Evolutionary conservation across 2,329 filamentous ascomycete species (phyloP).

Genomic region (Fusarium stilboides): DNA sequence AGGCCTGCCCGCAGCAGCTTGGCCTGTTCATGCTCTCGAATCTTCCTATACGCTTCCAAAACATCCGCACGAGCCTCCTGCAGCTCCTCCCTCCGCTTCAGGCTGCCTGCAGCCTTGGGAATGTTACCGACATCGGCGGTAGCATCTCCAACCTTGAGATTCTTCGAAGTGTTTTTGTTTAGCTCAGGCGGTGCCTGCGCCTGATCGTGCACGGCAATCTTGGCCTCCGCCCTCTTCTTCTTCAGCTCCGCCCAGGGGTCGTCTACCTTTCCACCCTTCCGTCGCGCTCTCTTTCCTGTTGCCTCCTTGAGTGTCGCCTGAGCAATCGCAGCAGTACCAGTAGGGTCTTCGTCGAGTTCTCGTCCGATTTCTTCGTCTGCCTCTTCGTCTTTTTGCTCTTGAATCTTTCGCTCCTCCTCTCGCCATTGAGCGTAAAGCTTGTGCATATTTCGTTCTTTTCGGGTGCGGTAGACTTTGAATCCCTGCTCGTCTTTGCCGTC

Average conservation of each 20-base stretch:
- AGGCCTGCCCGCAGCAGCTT: slow-evolving; percentile 46
- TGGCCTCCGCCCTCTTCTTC: slow-evolving; percentile 72
- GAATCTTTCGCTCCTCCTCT: slow-evolving; percentile 74
- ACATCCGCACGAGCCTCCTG: slow-evolving; percentile 55
- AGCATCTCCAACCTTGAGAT: slow-evolving; percentile 55
- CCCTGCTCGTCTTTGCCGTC: slow-evolving; percentile 75
- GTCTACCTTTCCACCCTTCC: slow-evolving; percentile 68
- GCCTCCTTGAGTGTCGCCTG: slow-evolving; percentile 58
- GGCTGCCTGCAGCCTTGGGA: slow-evolving; percentile 58
- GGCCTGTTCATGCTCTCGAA: slow-evolving; percentile 57
- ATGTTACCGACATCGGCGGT: slow-evolving; percentile 56
- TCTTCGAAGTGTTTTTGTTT: slow-evolving; percentile 61
- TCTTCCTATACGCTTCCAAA: slow-evolving; percentile 58
- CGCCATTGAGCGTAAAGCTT: slow-evolving; percentile 85
- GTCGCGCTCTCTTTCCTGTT: slow-evolving; percentile 59
- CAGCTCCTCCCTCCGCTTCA: slow-evolving; percentile 58
- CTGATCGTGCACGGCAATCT: slow-evolving; percentile 69
- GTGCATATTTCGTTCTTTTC: slow-evolving; percentile 87
- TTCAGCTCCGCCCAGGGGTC: slow-evolving; percentile 86
- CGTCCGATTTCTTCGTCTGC: slow-evolving; percentile 74
- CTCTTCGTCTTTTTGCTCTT: slow-evolving; percentile 76
- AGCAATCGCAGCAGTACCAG: slow-evolving; percentile 63
- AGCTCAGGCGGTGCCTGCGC: slow-evolving; percentile 84
- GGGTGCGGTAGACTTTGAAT: slow-evolving; percentile 79
- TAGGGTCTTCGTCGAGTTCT: slow-evolving; percentile 72